Conservation (phyloP, 306 rosid species). For the Trichosanthes cucumerina region DNA sequence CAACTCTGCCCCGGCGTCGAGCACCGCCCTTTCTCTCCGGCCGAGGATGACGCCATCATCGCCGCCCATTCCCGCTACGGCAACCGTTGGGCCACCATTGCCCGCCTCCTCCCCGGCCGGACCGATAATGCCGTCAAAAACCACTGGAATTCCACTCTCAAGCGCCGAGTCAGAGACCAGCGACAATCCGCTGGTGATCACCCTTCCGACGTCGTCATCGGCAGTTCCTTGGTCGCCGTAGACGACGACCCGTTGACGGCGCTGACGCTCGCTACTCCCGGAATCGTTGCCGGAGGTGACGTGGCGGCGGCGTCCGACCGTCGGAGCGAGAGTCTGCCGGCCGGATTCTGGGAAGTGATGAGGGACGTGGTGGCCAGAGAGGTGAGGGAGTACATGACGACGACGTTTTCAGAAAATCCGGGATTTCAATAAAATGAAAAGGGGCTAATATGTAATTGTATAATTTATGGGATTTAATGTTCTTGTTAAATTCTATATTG, state of each 20-base stretch:
- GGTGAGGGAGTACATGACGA: conserved; percentile 69
- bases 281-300: conserved; percentile 13
- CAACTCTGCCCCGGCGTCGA: conserved; percentile 84
- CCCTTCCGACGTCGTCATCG: neutral
- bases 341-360: conserved; percentile 82
- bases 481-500: neutral
- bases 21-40: conserved; percentile 67
- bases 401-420: conserved; percentile 45
- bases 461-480: neutral
- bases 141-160: conserved; percentile 95
- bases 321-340: conserved; percentile 33
- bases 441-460: neutral
- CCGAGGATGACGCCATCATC: conserved; percentile 69
- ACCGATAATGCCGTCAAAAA: conserved; percentile 93
- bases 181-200: neutral
- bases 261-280: conserved; percentile 90
- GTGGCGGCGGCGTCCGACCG: neutral
- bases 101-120: conserved; percentile 77
- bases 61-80: conserved; percentile 73
- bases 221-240: neutral
- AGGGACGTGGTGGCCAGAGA: conserved; percentile 75
- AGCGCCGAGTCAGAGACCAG: conserved; percentile 39
- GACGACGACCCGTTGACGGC: conserved; percentile 72
- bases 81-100: conserved; percentile 97
- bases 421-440: conserved; percentile 16